A percentile compares a stretch with the other conserved stretches of the same genome.
Evolutionary conservation across 805 yeast genomes (phyloP).

Genomic region (Candida orba): DNA sequence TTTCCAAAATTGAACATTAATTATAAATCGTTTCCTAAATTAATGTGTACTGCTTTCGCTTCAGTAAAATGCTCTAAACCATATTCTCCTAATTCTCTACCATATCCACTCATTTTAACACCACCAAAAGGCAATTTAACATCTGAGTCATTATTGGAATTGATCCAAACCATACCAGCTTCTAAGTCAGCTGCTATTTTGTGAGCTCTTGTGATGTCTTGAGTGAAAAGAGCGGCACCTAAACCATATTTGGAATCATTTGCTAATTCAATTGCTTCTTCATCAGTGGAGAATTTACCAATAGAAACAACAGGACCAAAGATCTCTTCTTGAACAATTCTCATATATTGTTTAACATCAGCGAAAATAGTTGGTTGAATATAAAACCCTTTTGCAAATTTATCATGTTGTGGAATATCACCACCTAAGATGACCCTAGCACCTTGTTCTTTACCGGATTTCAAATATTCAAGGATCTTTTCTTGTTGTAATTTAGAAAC

Average conservation of each 20-base stretch:
- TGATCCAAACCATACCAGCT: conserved; percentile 50
- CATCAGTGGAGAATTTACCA: conserved; percentile 35
- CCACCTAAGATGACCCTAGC: conserved; percentile 45
- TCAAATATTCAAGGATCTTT: conserved; percentile 37
- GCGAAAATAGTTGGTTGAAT: conserved; percentile 43
- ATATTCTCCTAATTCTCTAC: conserved; percentile 61
- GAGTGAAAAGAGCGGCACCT: conserved; percentile 40
- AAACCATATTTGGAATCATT: conserved; percentile 39
- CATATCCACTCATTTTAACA: conserved; percentile 58
- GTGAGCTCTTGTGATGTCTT: conserved; percentile 32
- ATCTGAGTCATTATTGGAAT: conserved; percentile 51
- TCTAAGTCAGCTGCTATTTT: conserved; percentile 33
- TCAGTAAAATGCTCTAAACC: conserved; percentile 58
- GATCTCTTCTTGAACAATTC: conserved; percentile 40
- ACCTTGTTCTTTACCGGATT: conserved; percentile 45
- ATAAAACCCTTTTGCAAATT: conserved; percentile 28
- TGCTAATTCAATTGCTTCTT: conserved; percentile 37
- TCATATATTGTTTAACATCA: conserved; percentile 34
- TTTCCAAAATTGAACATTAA: not conserved
- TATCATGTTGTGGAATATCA: conserved; percentile 24
- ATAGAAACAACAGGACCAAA: conserved; percentile 47
- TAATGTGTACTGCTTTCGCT: conserved; percentile 66
- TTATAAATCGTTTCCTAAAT: conserved; percentile 35
- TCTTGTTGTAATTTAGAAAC: conserved; percentile 45
- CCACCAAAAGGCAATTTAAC: conserved; percentile 63